Base-by-base conservation (phyloP, 495 filamentous ascomycete species). In the Penicillium maclennaniae region DNA sequence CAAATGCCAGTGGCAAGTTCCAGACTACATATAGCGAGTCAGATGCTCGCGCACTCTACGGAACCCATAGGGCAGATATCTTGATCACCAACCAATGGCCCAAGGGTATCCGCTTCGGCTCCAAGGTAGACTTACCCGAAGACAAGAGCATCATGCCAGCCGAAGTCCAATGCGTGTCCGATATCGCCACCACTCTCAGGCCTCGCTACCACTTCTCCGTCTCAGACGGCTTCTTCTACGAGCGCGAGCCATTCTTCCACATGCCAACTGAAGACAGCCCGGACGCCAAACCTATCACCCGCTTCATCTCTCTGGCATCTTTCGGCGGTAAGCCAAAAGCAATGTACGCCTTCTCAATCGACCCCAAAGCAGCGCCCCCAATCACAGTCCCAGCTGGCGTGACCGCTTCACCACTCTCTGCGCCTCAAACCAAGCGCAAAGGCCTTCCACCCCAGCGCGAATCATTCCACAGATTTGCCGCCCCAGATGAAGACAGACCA, bases 161-260 rank as follows among this genome's bases (percentile, higher is more conserved):
- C 65, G 69, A 71, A 63, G 75, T 62, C 47, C 78, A 72, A 73
- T 91, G 76, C 60, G 56, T 86, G 23, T 79, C 90, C 6, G 88
- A 93, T 44, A 77, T 98, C 19, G 90, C 85, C 66, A 73, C 79
- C 8, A 75, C 83, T 1, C 63, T 96, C 8, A 90, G 88, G 56
- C 93, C 93, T 10, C 80, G 88, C 19, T 98, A 98, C 63, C 92
- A 97, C 69, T 86, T 98, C 66, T 82, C 87, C 14, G 69, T 80
- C 12, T 87, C 89, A 0, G 76, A 80, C 7, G 63, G 74, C 8
- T 77, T 83, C 60, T 92, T 87, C 72, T 97, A 83, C 60, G 92
- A 97, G 71, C 83, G 93, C 17, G 93, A 96, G 65, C 92, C 93
- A 0, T 97, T 96, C 78, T 88, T 91, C 67, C 86, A 95, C 61